phyloP scores from a whole-genome alignment of 306 rosid genomes.

The Dryas alaskensis region DNA sequence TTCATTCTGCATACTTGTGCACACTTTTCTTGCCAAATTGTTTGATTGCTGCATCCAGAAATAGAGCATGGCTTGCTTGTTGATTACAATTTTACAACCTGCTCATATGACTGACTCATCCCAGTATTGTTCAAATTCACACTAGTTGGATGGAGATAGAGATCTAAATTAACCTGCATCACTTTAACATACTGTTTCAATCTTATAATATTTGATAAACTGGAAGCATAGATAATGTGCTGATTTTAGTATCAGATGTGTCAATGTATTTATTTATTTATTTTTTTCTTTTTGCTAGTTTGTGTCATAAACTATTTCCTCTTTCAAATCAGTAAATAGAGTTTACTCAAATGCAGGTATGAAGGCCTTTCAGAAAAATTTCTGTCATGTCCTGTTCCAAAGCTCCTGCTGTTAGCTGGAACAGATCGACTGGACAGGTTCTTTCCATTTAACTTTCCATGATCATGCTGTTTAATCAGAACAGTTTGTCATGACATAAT shows the following conservation, averaged over 20 bases:
- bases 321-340: neutral
- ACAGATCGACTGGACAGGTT: constrained; percentile 97
- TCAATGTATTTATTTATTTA: neutral
- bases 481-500: neutral
- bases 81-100: neutral
- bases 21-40: neutral
- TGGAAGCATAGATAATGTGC: neutral
- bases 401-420: constrained; percentile 91
- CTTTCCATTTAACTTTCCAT: constrained; percentile 13
- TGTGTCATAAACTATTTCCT: neutral
- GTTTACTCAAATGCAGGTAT: constrained; percentile 53
- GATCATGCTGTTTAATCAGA: constrained; percentile 17
- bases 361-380: constrained; percentile 95
- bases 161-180: neutral
- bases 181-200: neutral
- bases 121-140: neutral
- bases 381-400: constrained; percentile 77
- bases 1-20: constrained; percentile 19
- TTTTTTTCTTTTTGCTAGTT: neutral
- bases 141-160: neutral
- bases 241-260: neutral
- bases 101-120: neutral
- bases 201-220: neutral
- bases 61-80: neutral
- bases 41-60: neutral